phyloP scores from a whole-genome alignment of 2,329 filamentous ascomycete species.

The Ophiostoma ips region DNA sequence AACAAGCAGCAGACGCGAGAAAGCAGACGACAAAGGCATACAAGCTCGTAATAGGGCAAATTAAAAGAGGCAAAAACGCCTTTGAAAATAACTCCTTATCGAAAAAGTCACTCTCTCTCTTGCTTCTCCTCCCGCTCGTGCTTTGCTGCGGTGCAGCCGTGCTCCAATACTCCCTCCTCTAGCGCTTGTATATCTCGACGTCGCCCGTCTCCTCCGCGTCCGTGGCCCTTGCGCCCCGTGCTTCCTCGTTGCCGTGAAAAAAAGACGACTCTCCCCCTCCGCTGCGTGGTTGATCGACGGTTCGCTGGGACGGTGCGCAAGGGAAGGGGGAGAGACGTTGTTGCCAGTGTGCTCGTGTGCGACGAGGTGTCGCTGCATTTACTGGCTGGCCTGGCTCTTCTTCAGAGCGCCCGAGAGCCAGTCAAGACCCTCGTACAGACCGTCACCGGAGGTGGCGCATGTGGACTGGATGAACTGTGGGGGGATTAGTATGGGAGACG shows the following conservation, averaged over 20 bases:
- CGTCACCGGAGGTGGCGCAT: slow-evolving; percentile 72
- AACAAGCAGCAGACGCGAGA: neutral
- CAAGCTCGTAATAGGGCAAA: slow-evolving; percentile 7
- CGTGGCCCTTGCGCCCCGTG: neutral
- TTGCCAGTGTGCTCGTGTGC: neutral
- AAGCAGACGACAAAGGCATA: slow-evolving; percentile 9
- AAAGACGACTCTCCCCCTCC: neutral
- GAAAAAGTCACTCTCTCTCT: slow-evolving; percentile 7
- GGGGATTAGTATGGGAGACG: neutral
- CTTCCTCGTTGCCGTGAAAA: neutral
- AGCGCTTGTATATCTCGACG: neutral
- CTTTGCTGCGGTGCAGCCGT: neutral
- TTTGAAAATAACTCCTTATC: slow-evolving; percentile 4
- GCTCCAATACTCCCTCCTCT: neutral
- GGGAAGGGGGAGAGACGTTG: neutral
- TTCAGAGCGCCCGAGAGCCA: slow-evolving; percentile 74
- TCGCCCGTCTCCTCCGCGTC: neutral
- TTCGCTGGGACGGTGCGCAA: neutral
- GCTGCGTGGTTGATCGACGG: neutral
- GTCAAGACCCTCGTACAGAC: slow-evolving; percentile 65
- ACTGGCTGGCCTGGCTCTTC: slow-evolving; percentile 34
- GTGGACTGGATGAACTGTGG: slow-evolving; percentile 59
- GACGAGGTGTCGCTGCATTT: neutral
- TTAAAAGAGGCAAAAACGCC: slow-evolving; percentile 16
- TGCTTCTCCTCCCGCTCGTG: neutral